Conservation (phyloP, 768 basidiomycete genomes). For the Mycena haematopus region DNA sequence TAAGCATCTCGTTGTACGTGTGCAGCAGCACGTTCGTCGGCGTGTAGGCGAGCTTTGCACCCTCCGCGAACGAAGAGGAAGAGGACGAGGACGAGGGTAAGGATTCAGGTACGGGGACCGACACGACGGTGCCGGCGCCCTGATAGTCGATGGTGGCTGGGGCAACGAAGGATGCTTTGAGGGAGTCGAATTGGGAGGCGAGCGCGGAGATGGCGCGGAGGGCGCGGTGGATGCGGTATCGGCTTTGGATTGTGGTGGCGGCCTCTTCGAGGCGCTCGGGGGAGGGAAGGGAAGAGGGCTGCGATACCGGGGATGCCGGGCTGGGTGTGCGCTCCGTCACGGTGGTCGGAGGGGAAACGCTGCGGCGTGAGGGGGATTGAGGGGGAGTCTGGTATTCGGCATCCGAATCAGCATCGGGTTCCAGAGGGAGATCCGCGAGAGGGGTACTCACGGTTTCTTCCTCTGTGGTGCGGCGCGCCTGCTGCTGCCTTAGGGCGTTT, state of each 20-base stretch:
- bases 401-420: conserved; percentile 3
- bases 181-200: conserved; percentile 48
- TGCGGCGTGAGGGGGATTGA: conserved; percentile 18
- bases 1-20: conserved; percentile 66
- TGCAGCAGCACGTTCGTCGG: conserved; percentile 65
- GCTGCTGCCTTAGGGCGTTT: conserved; percentile 32
- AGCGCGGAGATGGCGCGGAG: conserved; percentile 48
- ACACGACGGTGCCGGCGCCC: conserved; percentile 37
- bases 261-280: conserved; percentile 45
- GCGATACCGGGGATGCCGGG: conserved; percentile 12
- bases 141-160: conserved; percentile 58
- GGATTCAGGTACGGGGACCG: conserved; percentile 36
- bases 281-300: conserved; percentile 31
- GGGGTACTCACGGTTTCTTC: conserved; percentile 21
- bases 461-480: conserved; percentile 8
- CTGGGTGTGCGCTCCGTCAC: conserved; percentile 8
- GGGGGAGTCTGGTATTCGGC: conserved; percentile 12
- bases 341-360: conserved; percentile 21
- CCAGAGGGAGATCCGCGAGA: conserved; percentile 3
- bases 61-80: conserved; percentile 22
- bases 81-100: conserved; percentile 12
- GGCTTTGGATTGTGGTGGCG: conserved; percentile 54
- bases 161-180: conserved; percentile 50
- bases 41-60: conserved; percentile 64
- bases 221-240: conserved; percentile 52